Evolutionary conservation across 2,329 filamentous ascomycete genomes (phyloP).

Genomic region (Colletotrichum agaves): DNA sequence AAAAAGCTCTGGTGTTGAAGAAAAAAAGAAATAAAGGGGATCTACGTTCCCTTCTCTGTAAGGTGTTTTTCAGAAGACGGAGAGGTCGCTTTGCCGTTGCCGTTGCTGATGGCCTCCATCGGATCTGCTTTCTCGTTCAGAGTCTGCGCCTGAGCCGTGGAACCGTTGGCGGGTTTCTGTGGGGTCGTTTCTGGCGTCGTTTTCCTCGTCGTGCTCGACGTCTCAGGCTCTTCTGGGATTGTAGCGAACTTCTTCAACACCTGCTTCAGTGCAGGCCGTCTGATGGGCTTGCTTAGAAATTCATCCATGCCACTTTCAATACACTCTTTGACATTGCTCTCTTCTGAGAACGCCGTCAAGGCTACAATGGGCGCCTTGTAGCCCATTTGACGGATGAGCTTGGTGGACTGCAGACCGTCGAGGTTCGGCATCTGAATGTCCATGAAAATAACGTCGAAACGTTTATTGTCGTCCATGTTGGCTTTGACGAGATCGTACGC

Average conservation of each 20-base stretch:
- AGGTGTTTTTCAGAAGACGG: slow-evolving; percentile 12
- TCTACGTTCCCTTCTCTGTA: slow-evolving; percentile 25
- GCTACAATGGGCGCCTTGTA: slow-evolving; percentile 91
- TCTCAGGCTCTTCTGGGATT: slow-evolving; percentile 76
- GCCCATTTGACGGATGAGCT: slow-evolving; percentile 85
- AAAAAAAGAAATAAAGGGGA: slow-evolving; percentile 11
- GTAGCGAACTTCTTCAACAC: slow-evolving; percentile 87
- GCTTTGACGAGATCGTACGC: slow-evolving; percentile 87
- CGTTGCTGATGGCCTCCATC: not conserved
- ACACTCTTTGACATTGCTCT: slow-evolving; percentile 87
- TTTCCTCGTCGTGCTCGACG: slow-evolving; percentile 47
- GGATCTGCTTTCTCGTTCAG: slow-evolving; percentile 24
- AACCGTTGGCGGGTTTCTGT: slow-evolving; percentile 38
- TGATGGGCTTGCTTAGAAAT: slow-evolving; percentile 82
- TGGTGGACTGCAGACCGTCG: slow-evolving; percentile 87
- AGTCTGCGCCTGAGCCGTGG: not conserved
- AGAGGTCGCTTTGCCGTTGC: slow-evolving; percentile 13
- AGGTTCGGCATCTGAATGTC: slow-evolving; percentile 96
- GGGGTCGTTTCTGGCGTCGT: slow-evolving; percentile 43
- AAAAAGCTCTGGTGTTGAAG: slow-evolving; percentile 12
- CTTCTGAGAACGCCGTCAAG: slow-evolving; percentile 88
- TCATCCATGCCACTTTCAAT: slow-evolving; percentile 93
- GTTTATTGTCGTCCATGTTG: slow-evolving; percentile 77
- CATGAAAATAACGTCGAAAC: slow-evolving; percentile 94
- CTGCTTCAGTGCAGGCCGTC: slow-evolving; percentile 85